Percentiles rank a stretch among this genome's conserved stretches.
These are phyloP conservation scores for Dentipellis sp. DNA, from an alignment of 768 basidiomycete genomes.

Conservation along the genomic window DNA sequence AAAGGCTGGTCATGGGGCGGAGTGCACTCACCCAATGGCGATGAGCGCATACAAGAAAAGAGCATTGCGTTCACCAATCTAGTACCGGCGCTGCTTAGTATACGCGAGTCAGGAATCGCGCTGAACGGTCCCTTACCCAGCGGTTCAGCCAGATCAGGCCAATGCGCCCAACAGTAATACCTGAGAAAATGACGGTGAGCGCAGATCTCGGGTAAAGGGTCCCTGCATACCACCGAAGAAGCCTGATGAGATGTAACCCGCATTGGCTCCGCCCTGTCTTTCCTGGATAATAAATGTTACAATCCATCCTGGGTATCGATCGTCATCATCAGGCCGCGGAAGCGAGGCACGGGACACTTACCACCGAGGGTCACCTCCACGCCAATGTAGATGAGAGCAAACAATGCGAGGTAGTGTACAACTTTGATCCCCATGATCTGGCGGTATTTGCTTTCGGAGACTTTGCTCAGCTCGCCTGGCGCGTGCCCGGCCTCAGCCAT, in stretches of 20 bases:
- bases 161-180: slow-evolving; percentile 9
- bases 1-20: not conserved
- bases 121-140: not conserved
- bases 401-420: slow-evolving; percentile 31
- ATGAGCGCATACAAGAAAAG: slow-evolving; percentile 25
- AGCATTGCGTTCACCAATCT: slow-evolving; percentile 26
- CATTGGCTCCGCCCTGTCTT: slow-evolving; percentile 26
- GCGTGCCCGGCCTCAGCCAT: slow-evolving; percentile 20
- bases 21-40: slow-evolving; percentile 23
- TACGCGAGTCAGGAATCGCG: no score
- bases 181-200: not conserved
- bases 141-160: not conserved
- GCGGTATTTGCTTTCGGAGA: slow-evolving; percentile 19
- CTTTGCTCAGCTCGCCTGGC: slow-evolving; percentile 21
- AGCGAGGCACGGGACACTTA: slow-evolving; percentile 6
- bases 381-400: slow-evolving; percentile 34
- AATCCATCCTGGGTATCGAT: slow-evolving; percentile 29
- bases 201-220: no score
- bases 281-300: slow-evolving; percentile 33
- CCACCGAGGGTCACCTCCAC: slow-evolving; percentile 35
- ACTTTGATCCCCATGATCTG: slow-evolving; percentile 26
- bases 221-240: slow-evolving; percentile 26
- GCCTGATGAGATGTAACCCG: slow-evolving; percentile 35
- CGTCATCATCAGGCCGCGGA: not conserved
- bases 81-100: not conserved